phyloP scores from a whole-genome alignment of 306 rosid genomes.

The Sindora glabra region DNA sequence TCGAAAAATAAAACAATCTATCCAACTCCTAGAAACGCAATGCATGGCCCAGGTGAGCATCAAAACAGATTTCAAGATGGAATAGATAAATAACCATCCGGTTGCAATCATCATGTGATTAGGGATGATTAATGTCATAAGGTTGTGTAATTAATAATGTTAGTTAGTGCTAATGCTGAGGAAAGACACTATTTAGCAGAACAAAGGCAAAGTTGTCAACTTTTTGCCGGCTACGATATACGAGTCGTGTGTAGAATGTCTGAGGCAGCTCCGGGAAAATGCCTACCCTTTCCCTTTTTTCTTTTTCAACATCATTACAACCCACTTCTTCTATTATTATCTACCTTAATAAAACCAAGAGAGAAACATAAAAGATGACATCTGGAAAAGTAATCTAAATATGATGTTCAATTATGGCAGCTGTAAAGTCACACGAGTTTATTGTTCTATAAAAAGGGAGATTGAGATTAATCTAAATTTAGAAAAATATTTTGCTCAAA shows the following conservation, averaged over 20 bases:
- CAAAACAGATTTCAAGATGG: too few species aligned
- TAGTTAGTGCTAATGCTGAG: background rate
- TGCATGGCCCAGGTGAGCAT: too few species aligned
- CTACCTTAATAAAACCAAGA: background rate
- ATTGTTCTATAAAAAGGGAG: too few species aligned
- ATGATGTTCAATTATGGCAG: too few species aligned
- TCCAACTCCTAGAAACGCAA: too few species aligned
- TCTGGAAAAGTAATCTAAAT: background rate
- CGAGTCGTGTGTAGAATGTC: background rate
- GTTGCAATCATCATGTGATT: background rate
- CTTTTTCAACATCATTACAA: background rate
- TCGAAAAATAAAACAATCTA: too few species aligned
- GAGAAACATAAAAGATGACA: background rate
- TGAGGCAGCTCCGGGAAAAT: background rate
- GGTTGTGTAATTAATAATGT: background rate
- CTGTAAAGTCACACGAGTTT: too few species aligned
- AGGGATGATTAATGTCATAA: background rate
- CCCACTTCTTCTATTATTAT: background rate
- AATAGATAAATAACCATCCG: background rate
- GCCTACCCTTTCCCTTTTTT: background rate
- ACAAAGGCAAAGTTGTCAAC: slow-evolving; percentile 1
- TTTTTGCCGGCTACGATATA: background rate
- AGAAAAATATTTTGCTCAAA: too few species aligned
- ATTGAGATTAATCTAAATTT: too few species aligned
- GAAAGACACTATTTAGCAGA: slow-evolving; percentile 14